Conservation (phyloP, 1,284 basidiomycete species). For the Cryptococcus depauperatus region DNA sequence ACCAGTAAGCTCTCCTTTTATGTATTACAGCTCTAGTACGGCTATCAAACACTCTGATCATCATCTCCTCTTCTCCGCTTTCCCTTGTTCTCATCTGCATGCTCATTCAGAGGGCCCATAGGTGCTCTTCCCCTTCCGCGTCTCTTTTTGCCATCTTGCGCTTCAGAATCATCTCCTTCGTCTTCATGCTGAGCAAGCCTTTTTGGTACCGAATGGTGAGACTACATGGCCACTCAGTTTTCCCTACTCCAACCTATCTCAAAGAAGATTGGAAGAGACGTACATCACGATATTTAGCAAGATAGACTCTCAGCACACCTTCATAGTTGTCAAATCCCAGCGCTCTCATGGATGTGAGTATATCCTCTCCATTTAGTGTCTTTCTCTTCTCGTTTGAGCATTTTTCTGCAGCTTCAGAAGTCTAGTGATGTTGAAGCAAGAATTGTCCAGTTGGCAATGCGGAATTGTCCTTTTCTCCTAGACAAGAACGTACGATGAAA, state of each 20-base stretch:
- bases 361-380: conserved; percentile 83
- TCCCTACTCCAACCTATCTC: neutral
- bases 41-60: neutral
- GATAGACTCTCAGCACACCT: conserved; percentile 85
- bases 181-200: conserved; percentile 8
- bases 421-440: too few species aligned
- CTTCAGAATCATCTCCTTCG: conserved; percentile 4
- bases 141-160: conserved; percentile 5
- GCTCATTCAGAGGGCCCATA: neutral
- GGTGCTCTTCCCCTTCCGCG: conserved; percentile 12
- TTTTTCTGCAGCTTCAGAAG: conserved; percentile 66
- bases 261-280: conserved; percentile 36
- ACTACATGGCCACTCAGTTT: neutral
- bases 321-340: conserved; percentile 91
- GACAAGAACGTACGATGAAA: conserved; percentile 56
- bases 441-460: neutral
- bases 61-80: conserved; percentile 10
- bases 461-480: too few species aligned
- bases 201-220: conserved; percentile 13
- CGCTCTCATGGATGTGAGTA: conserved; percentile 79
- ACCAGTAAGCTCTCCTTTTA: neutral
- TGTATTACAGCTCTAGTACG: neutral
- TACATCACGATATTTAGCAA: conserved; percentile 78
- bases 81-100: neutral
- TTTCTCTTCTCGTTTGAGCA: conserved; percentile 95